Evolutionary conservation across 495 filamentous ascomycete species (phyloP), one percentile per base, ranked within the genome.

Genomic region (Trichoderma erinaceum): DNA sequence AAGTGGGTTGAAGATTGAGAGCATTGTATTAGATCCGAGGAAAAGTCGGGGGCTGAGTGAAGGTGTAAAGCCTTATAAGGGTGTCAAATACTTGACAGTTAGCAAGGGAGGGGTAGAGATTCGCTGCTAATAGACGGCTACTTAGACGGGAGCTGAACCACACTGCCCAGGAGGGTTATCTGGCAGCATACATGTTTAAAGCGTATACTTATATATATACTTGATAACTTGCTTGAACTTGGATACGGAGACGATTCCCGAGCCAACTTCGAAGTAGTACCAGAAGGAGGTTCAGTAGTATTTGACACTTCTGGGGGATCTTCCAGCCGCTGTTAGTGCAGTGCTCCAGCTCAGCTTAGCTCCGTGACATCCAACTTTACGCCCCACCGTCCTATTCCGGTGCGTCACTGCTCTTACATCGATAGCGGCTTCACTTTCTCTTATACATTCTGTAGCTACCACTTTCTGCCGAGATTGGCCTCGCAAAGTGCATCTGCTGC

Each of bases 41-140:
- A 92, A 88, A 80, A 96, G 92, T 78, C 84, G 89, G 38, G 95
- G 95, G 3, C 70, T 99, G 13, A 93, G 92, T 0, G 91, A 96
- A 71, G 87, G 89, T 13, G 86, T 98, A 56, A 93, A 91, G 77
- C 95, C 96, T 50, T 99, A 96, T 77, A 99, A 98, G 80, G 96
- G 95, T 15, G 95, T 98, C 63, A 99, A 98, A 78, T 99, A 99
- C 78, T 75, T 98, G 68, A 96, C 92, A 71, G 87, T 95, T 38
- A 97, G 92, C 78, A 87, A 86, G 70, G 87, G 86, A 56, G 96
- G 96, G 4, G 84, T 99, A 50, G 95, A 98, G 78, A 83, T 89
- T 70, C 78, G 90, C 71, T 91, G 89, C 78, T 90, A 73, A 66
- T 43, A 61, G 56, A 61, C 13, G 23, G 56, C 27, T 27, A 29